Conservation (phyloP, 1,284 basidiomycete genomes). For the Fomitopsis betulina region DNA sequence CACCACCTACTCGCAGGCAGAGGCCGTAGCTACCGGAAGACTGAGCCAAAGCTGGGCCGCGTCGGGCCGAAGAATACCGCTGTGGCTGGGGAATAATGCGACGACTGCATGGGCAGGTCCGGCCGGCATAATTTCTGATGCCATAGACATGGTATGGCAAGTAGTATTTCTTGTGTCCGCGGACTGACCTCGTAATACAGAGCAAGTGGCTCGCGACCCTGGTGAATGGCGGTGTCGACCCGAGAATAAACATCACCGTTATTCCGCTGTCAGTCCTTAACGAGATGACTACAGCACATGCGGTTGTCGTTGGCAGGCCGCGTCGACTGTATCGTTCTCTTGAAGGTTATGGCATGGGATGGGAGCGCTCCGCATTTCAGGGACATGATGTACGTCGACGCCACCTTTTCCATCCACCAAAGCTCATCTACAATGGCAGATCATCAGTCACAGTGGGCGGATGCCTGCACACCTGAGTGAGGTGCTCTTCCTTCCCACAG, state of each 20-base stretch:
- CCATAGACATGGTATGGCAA: slow-evolving; percentile 28
- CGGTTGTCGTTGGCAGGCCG: slow-evolving; percentile 6
- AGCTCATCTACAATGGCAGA: slow-evolving; percentile 5
- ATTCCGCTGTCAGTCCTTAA: slow-evolving; percentile 21
- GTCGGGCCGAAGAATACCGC: slow-evolving; percentile 22
- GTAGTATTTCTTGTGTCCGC: neutral
- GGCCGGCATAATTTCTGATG: slow-evolving; percentile 29
- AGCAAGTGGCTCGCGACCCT: slow-evolving; percentile 25
- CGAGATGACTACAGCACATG: slow-evolving; percentile 20
- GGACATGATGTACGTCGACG: slow-evolving; percentile 19
- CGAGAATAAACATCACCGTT: slow-evolving; percentile 20
- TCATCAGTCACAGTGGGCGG: slow-evolving; percentile 17
- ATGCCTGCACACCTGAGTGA: slow-evolving; percentile 34
- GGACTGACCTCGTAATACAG: slow-evolving; percentile 11
- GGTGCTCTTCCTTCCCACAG: slow-evolving; percentile 23
- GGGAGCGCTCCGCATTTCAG: slow-evolving; percentile 17
- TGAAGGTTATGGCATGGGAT: slow-evolving; percentile 26
- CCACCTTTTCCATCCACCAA: too few species aligned
- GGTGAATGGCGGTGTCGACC: slow-evolving; percentile 24
- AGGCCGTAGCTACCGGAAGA: slow-evolving; percentile 27
- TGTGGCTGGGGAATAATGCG: slow-evolving; percentile 19
- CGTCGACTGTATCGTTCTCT: slow-evolving; percentile 12
- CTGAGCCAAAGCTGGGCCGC: slow-evolving; percentile 29
- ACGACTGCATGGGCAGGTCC: slow-evolving; percentile 23
- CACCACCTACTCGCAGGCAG: slow-evolving; percentile 29